Evolutionary conservation across 345 rosid species (phyloP).

Genomic region (Eucalyptus erythrocorys): DNA sequence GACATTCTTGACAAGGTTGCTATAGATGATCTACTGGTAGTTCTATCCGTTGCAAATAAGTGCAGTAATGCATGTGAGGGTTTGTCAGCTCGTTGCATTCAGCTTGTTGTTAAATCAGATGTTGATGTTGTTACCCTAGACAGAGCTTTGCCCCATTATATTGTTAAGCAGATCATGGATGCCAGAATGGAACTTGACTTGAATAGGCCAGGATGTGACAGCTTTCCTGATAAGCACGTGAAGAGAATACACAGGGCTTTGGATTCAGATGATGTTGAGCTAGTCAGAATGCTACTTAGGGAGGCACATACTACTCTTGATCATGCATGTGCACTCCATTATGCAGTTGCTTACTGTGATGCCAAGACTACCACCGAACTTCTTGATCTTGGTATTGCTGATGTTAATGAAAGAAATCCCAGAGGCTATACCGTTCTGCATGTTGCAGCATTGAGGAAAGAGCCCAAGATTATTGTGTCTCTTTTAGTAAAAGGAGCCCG

Average conservation of each 20-base stretch:
- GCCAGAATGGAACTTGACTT: slow-evolving; percentile 27
- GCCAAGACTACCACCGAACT: slow-evolving; percentile 66
- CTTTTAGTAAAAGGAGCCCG: slow-evolving; percentile 71
- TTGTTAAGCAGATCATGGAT: slow-evolving; percentile 32
- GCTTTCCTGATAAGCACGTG: slow-evolving; percentile 40
- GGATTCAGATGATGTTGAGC: slow-evolving; percentile 80
- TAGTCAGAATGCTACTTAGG: slow-evolving; percentile 63
- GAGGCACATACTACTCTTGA: slow-evolving; percentile 67
- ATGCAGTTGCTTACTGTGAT: slow-evolving; percentile 74
- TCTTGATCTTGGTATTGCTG: slow-evolving; percentile 63
- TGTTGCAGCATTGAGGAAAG: slow-evolving; percentile 70
- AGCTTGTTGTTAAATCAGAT: slow-evolving; percentile 46
- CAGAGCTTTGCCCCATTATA: slow-evolving; percentile 41
- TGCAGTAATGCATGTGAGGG: slow-evolving; percentile 49
- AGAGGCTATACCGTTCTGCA: slow-evolving; percentile 77
- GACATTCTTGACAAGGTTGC: slow-evolving; percentile 52
- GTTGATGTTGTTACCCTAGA: slow-evolving; percentile 48
- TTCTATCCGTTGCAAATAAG: slow-evolving; percentile 39
- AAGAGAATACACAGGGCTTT: slow-evolving; percentile 62
- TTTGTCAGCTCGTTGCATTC: slow-evolving; percentile 32
- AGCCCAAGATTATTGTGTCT: slow-evolving; percentile 66
- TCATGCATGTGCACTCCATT: slow-evolving; percentile 62
- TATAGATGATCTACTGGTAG: slow-evolving; percentile 46
- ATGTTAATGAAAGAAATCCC: slow-evolving; percentile 41
- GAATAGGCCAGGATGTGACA: slow-evolving; percentile 8